phyloP scores from a whole-genome alignment of 1,139 yeast genomes.

The Candida labiduridarum region DNA sequence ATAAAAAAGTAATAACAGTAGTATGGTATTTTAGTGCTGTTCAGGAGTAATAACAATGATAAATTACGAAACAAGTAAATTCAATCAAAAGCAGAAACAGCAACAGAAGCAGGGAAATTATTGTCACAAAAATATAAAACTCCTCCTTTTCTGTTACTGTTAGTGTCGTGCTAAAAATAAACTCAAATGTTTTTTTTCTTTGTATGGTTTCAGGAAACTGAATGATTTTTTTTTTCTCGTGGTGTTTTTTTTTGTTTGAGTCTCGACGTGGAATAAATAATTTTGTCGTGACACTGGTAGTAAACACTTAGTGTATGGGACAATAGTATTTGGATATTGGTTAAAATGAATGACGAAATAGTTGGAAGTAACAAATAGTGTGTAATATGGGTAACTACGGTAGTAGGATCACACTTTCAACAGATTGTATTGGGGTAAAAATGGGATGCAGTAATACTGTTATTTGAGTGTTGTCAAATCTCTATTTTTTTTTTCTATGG shows the following conservation, averaged over 20 bases:
- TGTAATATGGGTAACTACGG: background rate
- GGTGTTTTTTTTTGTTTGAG: background rate
- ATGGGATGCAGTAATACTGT: too few relatives aligned
- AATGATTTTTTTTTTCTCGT: background rate
- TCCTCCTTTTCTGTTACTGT: background rate
- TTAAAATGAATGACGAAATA: constrained; percentile 13
- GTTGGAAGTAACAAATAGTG: constrained; percentile 9
- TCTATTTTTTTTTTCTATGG: background rate
- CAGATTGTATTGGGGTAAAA: background rate
- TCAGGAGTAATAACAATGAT: background rate
- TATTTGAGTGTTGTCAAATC: too few relatives aligned
- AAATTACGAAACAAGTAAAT: background rate
- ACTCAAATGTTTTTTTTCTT: background rate
- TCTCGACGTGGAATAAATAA: background rate
- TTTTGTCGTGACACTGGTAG: background rate
- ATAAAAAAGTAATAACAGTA: background rate
- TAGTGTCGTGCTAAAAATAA: constrained; percentile 5
- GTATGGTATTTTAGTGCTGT: background rate
- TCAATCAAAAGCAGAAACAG: background rate
- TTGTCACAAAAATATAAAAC: background rate
- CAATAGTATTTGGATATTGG: constrained; percentile 1
- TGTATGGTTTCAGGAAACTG: background rate
- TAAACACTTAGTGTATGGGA: background rate
- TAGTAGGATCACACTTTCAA: background rate
- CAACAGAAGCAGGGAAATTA: background rate